A percentile compares a stretch with the other conserved stretches of the same genome.
Conservation (phyloP, 2,329 filamentous ascomycete genomes). For the Aureobasidium melanogenum region DNA sequence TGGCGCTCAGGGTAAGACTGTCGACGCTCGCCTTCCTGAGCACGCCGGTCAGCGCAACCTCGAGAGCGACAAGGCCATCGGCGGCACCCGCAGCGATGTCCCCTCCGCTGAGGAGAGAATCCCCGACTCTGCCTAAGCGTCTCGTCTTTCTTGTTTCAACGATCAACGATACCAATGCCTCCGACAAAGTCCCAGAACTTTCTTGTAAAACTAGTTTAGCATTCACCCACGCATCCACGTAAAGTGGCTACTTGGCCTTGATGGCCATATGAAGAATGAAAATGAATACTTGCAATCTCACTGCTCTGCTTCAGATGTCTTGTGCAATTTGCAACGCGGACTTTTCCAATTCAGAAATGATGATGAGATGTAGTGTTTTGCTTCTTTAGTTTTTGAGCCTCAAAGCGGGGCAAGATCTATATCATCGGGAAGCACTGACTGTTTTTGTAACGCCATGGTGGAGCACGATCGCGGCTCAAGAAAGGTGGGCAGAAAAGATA, state of each 20-base stretch:
- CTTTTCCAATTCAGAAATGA: background rate
- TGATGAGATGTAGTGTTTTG: background rate
- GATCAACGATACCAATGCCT: constrained; percentile 12
- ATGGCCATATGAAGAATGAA: constrained; percentile 2
- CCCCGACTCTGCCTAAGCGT: constrained; percentile 18
- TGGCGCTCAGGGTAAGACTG: constrained; percentile 15
- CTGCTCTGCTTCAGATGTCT: background rate
- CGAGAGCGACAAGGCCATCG: constrained; percentile 25
- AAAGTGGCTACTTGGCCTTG: background rate
- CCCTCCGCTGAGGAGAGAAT: constrained; percentile 27
- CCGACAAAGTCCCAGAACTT: background rate
- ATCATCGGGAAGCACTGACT: background rate
- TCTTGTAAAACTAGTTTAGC: constrained; percentile 3
- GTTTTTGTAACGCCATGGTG: background rate
- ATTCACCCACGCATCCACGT: background rate
- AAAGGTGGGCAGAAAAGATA: background rate
- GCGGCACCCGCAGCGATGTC: constrained; percentile 25
- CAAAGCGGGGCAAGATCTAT: constrained; percentile 6
- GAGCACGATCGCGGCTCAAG: background rate
- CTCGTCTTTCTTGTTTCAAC: background rate
- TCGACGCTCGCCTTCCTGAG: constrained; percentile 27
- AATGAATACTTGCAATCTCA: background rate
- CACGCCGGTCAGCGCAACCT: constrained; percentile 30
- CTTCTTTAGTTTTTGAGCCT: background rate
- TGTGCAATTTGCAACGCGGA: too few species aligned